Percentiles rank a stretch among this genome's conserved stretches.
Evolutionary conservation across 495 filamentous ascomycete species (phyloP).

Genomic region (Annulohypoxylon moriforme): DNA sequence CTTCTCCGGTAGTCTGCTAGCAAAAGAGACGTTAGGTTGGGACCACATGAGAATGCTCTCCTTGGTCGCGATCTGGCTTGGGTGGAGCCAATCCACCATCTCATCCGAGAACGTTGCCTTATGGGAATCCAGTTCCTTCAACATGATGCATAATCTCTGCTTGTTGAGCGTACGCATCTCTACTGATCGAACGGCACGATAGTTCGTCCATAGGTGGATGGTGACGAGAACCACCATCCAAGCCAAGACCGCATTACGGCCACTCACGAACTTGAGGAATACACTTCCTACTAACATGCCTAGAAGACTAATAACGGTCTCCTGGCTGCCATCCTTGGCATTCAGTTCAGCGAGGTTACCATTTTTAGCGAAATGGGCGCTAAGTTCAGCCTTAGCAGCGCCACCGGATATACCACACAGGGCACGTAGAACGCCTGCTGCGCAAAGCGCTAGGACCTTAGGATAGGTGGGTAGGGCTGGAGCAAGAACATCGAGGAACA

Average conservation of each 20-base stretch:
- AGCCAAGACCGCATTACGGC: constrained; percentile 78
- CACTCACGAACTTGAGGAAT: constrained; percentile 79
- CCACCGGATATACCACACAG: constrained; percentile 91
- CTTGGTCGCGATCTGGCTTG: constrained; percentile 68
- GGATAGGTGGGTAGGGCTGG: constrained; percentile 76
- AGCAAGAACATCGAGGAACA: constrained; percentile 88
- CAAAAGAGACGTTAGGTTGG: constrained; percentile 51
- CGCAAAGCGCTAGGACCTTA: constrained; percentile 77
- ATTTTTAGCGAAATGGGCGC: constrained; percentile 87
- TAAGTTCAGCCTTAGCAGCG: constrained; percentile 89
- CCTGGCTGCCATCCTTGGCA: constrained; percentile 95
- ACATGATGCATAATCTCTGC: constrained; percentile 84
- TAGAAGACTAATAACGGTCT: constrained; percentile 90
- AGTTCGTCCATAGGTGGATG: constrained; percentile 84
- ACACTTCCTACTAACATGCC: constrained; percentile 90
- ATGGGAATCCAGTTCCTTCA: constrained; percentile 55
- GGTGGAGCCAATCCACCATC: constrained; percentile 56
- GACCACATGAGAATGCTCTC: constrained; percentile 79
- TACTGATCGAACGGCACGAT: constrained; percentile 84
- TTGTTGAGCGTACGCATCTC: constrained; percentile 87
- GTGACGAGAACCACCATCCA: constrained; percentile 76
- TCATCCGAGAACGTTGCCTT: neutral
- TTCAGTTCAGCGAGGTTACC: constrained; percentile 96
- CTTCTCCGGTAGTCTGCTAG: constrained; percentile 20
- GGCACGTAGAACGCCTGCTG: constrained; percentile 79